Evolutionary conservation across 2,329 filamentous ascomycete genomes (phyloP).

Genomic region (Sarocladium oryzae): DNA sequence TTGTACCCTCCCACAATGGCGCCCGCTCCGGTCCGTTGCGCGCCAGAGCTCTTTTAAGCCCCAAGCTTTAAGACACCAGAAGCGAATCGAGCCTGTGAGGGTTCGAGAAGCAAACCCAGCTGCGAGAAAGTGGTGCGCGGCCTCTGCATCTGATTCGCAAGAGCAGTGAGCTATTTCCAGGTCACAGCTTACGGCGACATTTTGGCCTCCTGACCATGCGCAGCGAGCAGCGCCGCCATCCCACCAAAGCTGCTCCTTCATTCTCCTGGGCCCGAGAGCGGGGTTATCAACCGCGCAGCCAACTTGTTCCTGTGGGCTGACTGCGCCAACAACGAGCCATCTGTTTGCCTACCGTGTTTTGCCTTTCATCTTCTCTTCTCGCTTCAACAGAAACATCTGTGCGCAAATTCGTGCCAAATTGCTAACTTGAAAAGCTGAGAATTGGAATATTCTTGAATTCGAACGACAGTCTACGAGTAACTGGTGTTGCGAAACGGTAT

Average conservation of each 20-base stretch:
- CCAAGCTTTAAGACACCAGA: constrained; percentile 6
- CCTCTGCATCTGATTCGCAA: constrained; percentile 3
- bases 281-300: constrained; percentile 7
- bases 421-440: neutral
- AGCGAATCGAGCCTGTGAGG: no score
- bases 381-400: no score
- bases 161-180: neutral
- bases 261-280: neutral
- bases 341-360: constrained; percentile 1
- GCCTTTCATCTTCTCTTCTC: constrained; percentile 3
- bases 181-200: neutral
- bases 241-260: neutral
- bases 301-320: constrained; percentile 1
- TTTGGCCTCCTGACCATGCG: constrained; percentile 1
- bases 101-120: neutral
- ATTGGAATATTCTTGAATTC: neutral
- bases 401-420: neutral
- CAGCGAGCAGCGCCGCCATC: no score
- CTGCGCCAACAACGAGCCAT: constrained; percentile 3
- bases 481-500: neutral
- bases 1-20: neutral
- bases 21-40: constrained; percentile 7
- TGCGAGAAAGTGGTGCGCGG: neutral
- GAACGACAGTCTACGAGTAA: neutral
- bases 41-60: constrained; percentile 3